These are phyloP conservation scores for Agrostemma githago DNA, from an alignment of 148 eudicot species.

Conservation along the genomic window DNA sequence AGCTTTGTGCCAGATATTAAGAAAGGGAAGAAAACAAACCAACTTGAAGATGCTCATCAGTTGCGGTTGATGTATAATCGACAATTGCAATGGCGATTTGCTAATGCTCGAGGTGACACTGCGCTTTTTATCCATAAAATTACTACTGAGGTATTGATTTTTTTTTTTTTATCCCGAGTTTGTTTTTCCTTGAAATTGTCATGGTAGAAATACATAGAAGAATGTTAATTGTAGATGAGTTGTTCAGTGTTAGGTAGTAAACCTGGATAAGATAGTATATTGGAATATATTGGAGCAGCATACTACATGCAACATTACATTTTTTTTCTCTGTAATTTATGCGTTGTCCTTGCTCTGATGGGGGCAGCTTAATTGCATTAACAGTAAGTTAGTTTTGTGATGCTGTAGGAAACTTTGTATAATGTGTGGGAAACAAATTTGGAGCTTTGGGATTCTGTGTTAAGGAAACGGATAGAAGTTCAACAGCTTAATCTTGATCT, in stretches of 20 bases:
- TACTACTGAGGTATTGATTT: slow-evolving; percentile 52
- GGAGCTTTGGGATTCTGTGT: slow-evolving; percentile 57
- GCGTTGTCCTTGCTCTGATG: background rate
- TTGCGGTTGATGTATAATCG: slow-evolving; percentile 73
- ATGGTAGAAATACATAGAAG: background rate
- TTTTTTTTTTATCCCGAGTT: background rate
- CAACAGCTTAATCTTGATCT: slow-evolving; percentile 52
- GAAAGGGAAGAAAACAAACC: slow-evolving; percentile 73
- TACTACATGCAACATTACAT: background rate
- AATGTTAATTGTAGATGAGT: background rate
- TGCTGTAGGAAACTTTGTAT: slow-evolving; percentile 60
- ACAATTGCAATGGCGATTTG: slow-evolving; percentile 84
- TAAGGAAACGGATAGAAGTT: slow-evolving; percentile 53
- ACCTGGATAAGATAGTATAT: background rate
- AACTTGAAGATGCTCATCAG: slow-evolving; percentile 88
- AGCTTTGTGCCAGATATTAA: slow-evolving; percentile 80
- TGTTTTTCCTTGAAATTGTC: background rate
- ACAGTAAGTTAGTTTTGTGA: slow-evolving; percentile 12
- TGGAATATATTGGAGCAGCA: background rate
- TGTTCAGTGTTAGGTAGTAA: background rate
- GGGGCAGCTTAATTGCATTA: background rate
- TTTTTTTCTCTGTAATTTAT: background rate
- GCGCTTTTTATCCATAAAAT: slow-evolving; percentile 49
- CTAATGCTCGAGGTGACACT: slow-evolving; percentile 70
- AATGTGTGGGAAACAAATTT: slow-evolving; percentile 66